Base-by-base conservation (phyloP, 2,329 filamentous ascomycete genomes). In the Ophiostoma piceae region DNA sequence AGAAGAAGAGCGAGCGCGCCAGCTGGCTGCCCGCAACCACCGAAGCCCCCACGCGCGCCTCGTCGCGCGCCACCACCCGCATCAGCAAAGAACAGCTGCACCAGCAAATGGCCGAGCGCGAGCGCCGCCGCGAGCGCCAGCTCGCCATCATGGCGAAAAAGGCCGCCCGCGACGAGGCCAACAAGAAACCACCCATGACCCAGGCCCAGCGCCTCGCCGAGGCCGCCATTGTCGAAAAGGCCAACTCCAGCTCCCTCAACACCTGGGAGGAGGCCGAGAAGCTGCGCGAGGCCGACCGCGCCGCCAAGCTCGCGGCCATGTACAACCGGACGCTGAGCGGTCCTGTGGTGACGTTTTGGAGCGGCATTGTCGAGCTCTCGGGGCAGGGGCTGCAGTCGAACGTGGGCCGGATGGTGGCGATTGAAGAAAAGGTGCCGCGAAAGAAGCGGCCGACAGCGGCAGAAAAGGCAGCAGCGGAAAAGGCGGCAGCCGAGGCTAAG, bases 211-310 rank as follows among this genome's bases (percentile, higher is more conserved):
- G 93, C 51, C 83, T 97, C 37, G 89, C 87, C 37, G 92, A 96
- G 79, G 94, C 94, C 1, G 92, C 90, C 22, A 82, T 89, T 68
- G 89, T 96, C 7, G 95, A 98, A 79, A 90, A 90, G 79, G 84
- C 89, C 75, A 97, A 99, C 79, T 87, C 90, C 74, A 96, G 92
- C 83, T 98, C 90, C 79, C 81, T 97, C 76, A 97, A 94, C 76
- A 86, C 92, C 70, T 98, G 94, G 94, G 94, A 98, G 78, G 90
- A 92, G 78, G 92, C 92, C 7, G 95, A 99, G 80, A 93, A 92
- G 79, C 88, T 90, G 77, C 88, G 94, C 71, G 91, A 94, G 74
- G 92, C 94, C 75, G 91, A 96, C 76, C 86, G 94, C 72, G 86
- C 88, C 73, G 90, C 89, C 57, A 94, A 91, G 79, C 83, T 98